Evolutionary conservation across 345 rosid genomes (phyloP).

Genomic region (Citrus australasica): DNA sequence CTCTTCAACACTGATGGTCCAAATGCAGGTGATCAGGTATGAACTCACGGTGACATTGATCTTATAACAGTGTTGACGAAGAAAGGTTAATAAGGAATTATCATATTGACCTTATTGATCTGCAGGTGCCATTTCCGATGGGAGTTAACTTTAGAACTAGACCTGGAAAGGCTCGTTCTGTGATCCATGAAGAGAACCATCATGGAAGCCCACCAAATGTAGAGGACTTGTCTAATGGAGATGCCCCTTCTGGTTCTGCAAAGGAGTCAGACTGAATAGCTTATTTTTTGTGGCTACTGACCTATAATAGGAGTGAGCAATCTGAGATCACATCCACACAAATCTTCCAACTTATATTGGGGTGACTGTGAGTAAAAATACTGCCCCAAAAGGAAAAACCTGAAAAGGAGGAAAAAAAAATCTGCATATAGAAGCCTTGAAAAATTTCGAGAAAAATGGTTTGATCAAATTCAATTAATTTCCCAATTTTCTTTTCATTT

Average conservation of each 20-base stretch:
- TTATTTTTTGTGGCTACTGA: conserved; percentile 23
- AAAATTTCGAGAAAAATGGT: conserved; percentile 5
- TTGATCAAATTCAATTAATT: conserved; percentile 6
- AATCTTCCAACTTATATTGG: conserved; percentile 4
- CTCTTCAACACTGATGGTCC: conserved; percentile 72
- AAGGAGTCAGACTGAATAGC: conserved; percentile 38
- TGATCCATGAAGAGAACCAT: conserved; percentile 26
- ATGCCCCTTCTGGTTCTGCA: conserved; percentile 30
- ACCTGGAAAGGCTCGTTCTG: conserved; percentile 35
- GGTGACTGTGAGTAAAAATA: not conserved
- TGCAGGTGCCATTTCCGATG: conserved; percentile 64
- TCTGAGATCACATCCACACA: not conserved
- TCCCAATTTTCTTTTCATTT: conserved; percentile 5
- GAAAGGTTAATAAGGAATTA: not conserved
- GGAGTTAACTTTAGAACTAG: conserved; percentile 51
- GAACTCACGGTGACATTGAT: not conserved
- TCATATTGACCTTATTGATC: not conserved
- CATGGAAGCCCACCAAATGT: conserved; percentile 26
- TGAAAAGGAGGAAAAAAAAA: no score
- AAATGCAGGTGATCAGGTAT: conserved; percentile 74
- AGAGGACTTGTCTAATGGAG: conserved; percentile 35
- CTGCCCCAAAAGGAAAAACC: not conserved
- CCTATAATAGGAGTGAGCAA: conserved; percentile 15
- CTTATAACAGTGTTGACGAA: not conserved
- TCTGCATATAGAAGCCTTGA: conserved; percentile 11